These are phyloP conservation scores for Rosa lucieae DNA, from an alignment of 306 rosid species.

Conservation along the genomic window DNA sequence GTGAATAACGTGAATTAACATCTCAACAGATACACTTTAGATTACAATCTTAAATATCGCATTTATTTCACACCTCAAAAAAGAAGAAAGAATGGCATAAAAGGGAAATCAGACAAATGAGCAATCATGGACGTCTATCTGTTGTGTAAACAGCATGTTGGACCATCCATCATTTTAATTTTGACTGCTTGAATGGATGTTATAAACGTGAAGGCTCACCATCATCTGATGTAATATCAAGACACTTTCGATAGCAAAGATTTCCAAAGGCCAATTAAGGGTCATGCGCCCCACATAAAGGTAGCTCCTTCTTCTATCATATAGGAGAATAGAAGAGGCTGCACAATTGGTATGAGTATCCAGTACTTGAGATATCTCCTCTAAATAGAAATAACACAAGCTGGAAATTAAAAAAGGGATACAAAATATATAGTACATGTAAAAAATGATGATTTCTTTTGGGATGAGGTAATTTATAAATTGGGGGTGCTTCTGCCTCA, in stretches of 20 bases:
- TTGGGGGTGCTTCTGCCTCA: slow-evolving; percentile 50
- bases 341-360: slow-evolving; percentile 9
- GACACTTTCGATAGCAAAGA: slow-evolving; percentile 50
- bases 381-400: slow-evolving; percentile 36
- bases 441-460: slow-evolving; percentile 25
- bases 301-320: slow-evolving; percentile 2
- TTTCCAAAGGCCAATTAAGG: slow-evolving; percentile 31
- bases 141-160: slow-evolving; percentile 58
- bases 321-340: background rate
- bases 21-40: background rate
- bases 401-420: slow-evolving; percentile 6
- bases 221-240: slow-evolving; percentile 57
- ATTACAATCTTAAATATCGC: background rate
- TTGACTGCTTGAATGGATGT: slow-evolving; percentile 65
- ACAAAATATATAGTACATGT: slow-evolving; percentile 17
- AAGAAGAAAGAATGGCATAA: slow-evolving; percentile 2
- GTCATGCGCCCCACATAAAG: slow-evolving; percentile 37
- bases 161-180: slow-evolving; percentile 59
- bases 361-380: slow-evolving; percentile 28
- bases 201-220: slow-evolving; percentile 80
- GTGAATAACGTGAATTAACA: background rate
- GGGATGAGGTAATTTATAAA: slow-evolving; percentile 13
- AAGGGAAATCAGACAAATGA: slow-evolving; percentile 38
- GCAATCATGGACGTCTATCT: slow-evolving; percentile 54
- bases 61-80: background rate